These are phyloP conservation scores for Digitaria exilis DNA, from an alignment of 202 grass and related monocot species.

Conservation along the genomic window DNA sequence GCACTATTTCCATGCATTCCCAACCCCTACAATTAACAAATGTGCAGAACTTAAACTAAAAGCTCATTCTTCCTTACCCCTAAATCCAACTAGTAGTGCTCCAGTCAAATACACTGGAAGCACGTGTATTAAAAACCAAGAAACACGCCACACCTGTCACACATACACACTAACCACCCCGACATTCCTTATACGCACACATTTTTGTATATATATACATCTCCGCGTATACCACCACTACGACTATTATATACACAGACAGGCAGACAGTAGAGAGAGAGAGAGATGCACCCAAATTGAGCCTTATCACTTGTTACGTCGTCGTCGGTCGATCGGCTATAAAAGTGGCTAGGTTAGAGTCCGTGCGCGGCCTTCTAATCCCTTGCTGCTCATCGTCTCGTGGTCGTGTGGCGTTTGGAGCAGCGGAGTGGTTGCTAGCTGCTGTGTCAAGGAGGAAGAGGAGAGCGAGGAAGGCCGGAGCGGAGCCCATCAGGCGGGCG, in stretches of 20 bases:
- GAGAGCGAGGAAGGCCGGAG: too few species aligned
- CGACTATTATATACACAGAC: background rate
- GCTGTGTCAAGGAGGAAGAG: too few species aligned
- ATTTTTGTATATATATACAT: background rate
- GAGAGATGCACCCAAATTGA: too few species aligned
- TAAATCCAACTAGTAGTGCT: background rate
- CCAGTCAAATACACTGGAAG: background rate
- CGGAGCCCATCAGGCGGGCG: too few species aligned
- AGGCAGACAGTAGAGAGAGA: too few species aligned
- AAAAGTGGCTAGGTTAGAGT: constrained; percentile 30
- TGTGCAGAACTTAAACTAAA: background rate
- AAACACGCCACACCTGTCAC: background rate
- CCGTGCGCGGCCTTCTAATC: constrained; percentile 26
- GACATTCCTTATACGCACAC: background rate
- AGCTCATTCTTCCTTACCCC: background rate
- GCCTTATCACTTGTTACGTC: constrained; percentile 14
- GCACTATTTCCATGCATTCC: background rate
- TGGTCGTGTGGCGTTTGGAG: background rate
- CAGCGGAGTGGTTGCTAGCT: background rate
- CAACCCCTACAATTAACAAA: background rate
- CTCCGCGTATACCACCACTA: background rate
- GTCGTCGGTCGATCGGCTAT: background rate
- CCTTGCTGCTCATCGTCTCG: background rate
- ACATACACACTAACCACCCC: constrained; percentile 6
- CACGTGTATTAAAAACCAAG: background rate